Evolutionary conservation across 164 flowering plant species (phyloP), one percentile per base, ranked within the genome.

Genomic region (Protea cynaroides): DNA sequence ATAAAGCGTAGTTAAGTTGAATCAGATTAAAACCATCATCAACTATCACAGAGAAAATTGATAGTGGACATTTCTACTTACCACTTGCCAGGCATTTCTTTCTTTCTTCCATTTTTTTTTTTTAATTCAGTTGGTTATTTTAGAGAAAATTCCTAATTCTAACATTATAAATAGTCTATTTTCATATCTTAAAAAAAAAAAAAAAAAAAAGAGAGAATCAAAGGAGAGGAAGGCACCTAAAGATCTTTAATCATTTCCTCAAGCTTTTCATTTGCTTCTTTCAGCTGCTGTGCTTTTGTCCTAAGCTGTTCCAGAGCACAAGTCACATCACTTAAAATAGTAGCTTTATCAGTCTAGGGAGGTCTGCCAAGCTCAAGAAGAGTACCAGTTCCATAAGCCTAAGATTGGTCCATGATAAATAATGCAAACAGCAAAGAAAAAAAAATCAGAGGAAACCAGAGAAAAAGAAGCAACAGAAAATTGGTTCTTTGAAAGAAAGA

Each of bases 371-470:
- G 89, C 50, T 88, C 89, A 25, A 88, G 78, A 61, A 88, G 64
- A 56, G 83, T 82, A 65, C 83, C 80, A 88, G 71, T 73, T 88
- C 91, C 72, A 79, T 10, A 65, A 88, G 86, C 85, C 95, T 88
- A 47, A 43, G 51, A 22, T 24, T 24, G 24, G 12, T 37, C 9
- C 47, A 37, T 25, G 66, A 53, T 1, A 29, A 64, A 38, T 64
- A 43, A 29, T 29, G 34, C 34, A 29, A 64, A 64, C 46, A 18
- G 11, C 18, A 19, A 17, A 29, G 8, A 43, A 7, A 54, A 7
- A 54, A 14, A 24, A 24, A 8, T 54, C 11, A 54, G 8, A 13
- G 25, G 57, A 21, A 54, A 54, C 21, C 1, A 10, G 19, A 10
- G 19, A 54, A n/a, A 54, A 21, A 5, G 1, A 54, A 21, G 25